Evolutionary conservation across 1,139 yeast species (phyloP), one percentile per base, ranked within the genome.

Genomic region (Hyphopichia wangnamkhiaoensis): DNA sequence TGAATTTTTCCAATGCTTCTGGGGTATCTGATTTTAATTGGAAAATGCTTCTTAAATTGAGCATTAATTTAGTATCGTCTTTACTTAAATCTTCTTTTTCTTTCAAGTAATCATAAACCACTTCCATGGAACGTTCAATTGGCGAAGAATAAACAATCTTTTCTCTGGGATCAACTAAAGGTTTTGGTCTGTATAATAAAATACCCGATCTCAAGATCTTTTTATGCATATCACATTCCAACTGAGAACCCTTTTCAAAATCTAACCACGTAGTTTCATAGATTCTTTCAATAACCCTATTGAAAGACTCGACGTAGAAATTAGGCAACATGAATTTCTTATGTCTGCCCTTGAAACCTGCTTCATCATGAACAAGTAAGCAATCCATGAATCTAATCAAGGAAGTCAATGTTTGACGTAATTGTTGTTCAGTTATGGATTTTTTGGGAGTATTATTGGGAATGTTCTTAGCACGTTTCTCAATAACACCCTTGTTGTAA

Each of bases 201-300:
- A 67, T 59, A 5, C 69, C 67, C 2, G 68, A 50, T 37, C 57
- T 56, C 19, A 67, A 43, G 12, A 68, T 53, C 15, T 49, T 45
- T 37, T 53, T 59, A 44, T 68, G 71, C 33, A 56, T 45, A 6
- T 35, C 29, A 20, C 54, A 34, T 15, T 46, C 45, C 9, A 48
- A 45, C 17, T 47, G 35, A 16, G 33, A 4, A 2, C 43, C 44
- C 9, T 48, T 45, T 18, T 42, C 47, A 8, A 50, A 45, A 15
- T 50, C 50, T 1, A 53, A 26, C 74, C 74, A 68, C 0, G 63
- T 52, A 12, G 58, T 40, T 3, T 42, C 37, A 40, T 58, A 50
- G 10, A 68, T 31, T 21, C 63, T 55, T 4, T 47, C 51, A 13
- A 63, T 40, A 14, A 67, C 44, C 34, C 52, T 52, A 42, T 57